These are phyloP conservation scores for Herpetospermum pedunculosum DNA, from an alignment of 306 rosid genomes.

Conservation along the genomic window DNA sequence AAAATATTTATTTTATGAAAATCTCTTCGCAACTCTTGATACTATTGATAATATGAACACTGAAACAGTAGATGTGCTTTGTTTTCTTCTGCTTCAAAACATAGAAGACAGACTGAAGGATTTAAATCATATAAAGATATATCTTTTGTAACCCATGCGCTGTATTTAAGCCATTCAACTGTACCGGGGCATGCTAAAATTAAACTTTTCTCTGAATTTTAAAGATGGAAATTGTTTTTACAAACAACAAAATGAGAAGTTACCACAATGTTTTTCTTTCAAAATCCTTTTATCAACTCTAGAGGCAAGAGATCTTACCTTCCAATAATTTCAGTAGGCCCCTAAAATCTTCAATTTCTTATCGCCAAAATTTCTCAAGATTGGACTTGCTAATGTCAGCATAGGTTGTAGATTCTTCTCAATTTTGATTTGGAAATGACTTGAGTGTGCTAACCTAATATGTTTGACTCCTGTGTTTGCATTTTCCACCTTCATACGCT, in stretches of 20 bases:
- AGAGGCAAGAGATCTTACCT: not conserved
- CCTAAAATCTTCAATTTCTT: not conserved
- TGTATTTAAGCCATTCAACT: not conserved
- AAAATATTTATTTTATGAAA: too few relatives aligned
- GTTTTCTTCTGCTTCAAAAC: not conserved
- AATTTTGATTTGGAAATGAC: not conserved
- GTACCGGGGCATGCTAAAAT: not conserved
- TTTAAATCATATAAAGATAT: not conserved
- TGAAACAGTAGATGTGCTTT: not conserved
- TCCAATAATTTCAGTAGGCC: not conserved
- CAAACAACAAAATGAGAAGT: not conserved
- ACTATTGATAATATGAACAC: not conserved
- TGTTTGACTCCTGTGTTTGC: constrained; percentile 3
- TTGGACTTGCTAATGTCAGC: not conserved
- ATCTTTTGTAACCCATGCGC: not conserved
- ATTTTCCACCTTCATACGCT: not conserved
- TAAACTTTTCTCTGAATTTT: not conserved
- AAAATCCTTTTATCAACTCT: not conserved
- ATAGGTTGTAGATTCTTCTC: not conserved
- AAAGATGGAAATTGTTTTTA: not conserved
- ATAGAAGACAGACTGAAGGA: not conserved
- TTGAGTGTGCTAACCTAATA: not conserved
- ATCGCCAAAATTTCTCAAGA: not conserved
- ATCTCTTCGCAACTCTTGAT: not conserved
- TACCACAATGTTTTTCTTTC: not conserved